Evolutionary conservation across 73 alveolate species (phyloP).

Genomic region (Diophrys appendiculata): DNA sequence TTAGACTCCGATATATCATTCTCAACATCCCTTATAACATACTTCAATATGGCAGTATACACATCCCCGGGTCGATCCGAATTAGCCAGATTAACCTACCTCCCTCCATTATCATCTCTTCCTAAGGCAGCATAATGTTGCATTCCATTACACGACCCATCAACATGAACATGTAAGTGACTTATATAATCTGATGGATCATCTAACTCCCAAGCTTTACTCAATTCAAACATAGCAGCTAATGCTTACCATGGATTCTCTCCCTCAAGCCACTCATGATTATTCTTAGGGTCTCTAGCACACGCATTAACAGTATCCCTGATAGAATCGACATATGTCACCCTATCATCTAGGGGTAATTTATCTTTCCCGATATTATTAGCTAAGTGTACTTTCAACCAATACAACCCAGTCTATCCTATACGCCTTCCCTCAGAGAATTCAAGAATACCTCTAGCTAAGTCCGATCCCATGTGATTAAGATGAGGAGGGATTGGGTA

Average conservation of each 20-base stretch:
- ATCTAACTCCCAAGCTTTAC: slow-evolving; percentile 61
- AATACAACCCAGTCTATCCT: slow-evolving; percentile 89
- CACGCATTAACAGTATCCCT: slow-evolving; percentile 62
- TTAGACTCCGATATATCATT: too few relatives aligned
- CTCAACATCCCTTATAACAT: slow-evolving; percentile 40
- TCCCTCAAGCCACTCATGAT: slow-evolving; percentile 77
- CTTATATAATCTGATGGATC: slow-evolving; percentile 81
- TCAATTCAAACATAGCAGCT: slow-evolving; percentile 79
- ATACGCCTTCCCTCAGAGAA: slow-evolving; percentile 82
- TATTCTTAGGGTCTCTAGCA: slow-evolving; percentile 83
- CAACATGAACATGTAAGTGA: slow-evolving; percentile 89
- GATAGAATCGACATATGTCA: slow-evolving; percentile 69
- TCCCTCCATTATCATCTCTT: slow-evolving; percentile 93
- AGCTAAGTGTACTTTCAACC: slow-evolving; percentile 93
- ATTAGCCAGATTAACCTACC: slow-evolving; percentile 76
- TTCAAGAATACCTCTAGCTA: slow-evolving; percentile 89
- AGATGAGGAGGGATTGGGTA: slow-evolving; percentile 95
- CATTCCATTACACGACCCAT: slow-evolving; percentile 96
- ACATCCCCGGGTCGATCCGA: slow-evolving; percentile 91
- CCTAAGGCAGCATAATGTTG: slow-evolving; percentile 97
- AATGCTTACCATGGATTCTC: slow-evolving; percentile 92
- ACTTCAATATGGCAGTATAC: slow-evolving; percentile 74
- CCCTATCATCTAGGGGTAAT: slow-evolving; percentile 75
- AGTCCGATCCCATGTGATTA: slow-evolving; percentile 87
- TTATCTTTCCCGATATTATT: slow-evolving; percentile 88